These are phyloP conservation scores for Sphagnum fallax DNA, from an alignment of 228 moss, liverwort and hornwort genomes.

Conservation along the genomic window DNA sequence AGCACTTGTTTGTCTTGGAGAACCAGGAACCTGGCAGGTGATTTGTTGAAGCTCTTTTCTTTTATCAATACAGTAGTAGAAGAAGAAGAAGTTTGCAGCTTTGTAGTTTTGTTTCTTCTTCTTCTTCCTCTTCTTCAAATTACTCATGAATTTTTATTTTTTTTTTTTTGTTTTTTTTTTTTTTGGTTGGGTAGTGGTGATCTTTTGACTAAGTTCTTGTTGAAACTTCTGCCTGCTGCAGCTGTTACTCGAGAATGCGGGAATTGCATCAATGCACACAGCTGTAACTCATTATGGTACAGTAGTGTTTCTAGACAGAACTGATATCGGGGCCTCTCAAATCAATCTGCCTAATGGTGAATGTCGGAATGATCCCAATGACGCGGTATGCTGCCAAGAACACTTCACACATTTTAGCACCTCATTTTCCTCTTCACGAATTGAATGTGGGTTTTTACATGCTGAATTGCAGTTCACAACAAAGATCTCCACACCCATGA, in stretches of 20 bases:
- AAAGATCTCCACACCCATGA: not conserved
- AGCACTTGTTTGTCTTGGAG: conserved; percentile 13
- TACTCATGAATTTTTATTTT: not conserved
- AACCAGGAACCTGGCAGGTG: conserved; percentile 33
- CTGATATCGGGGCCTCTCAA: conserved; percentile 56
- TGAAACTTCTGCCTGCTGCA: not conserved
- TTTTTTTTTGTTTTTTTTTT: not conserved
- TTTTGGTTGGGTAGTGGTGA: not conserved
- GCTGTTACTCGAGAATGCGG: conserved; percentile 46
- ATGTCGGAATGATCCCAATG: conserved; percentile 48
- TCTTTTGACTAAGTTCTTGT: no score
- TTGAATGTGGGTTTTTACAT: not conserved
- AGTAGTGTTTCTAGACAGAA: conserved; percentile 62
- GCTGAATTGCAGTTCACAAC: not conserved
- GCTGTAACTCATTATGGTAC: conserved; percentile 46
- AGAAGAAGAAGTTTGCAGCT: not conserved
- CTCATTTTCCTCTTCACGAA: not conserved
- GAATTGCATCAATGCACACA: conserved; percentile 73
- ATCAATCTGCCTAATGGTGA: conserved; percentile 51
- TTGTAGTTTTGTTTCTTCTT: no score
- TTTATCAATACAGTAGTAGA: not conserved
- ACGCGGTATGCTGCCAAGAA: conserved; percentile 16
- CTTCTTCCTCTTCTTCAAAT: no score
- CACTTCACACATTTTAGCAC: not conserved
- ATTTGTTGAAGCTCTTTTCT: not conserved